Base-by-base conservation (phyloP, 495 filamentous ascomycete species). In the Penicillium lividum region DNA sequence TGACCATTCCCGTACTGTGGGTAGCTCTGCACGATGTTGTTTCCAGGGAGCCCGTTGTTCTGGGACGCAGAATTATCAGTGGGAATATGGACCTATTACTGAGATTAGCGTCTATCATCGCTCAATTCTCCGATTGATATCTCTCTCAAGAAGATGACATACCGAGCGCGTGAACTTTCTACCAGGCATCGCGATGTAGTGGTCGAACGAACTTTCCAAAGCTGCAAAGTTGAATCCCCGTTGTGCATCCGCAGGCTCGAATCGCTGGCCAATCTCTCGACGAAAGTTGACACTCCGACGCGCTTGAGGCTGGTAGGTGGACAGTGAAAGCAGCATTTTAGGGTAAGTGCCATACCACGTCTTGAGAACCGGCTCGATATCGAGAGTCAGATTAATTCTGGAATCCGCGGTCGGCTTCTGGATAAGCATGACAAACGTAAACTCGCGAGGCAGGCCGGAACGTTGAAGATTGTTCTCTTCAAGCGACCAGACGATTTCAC, bases 391-490 rank as follows among this genome's bases (percentile, higher is more conserved):
- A 1, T 51, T 51, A 3, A 77, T 44, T 0, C 57, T 58, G 48
- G 67, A 72, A n/a, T 73, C 60, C 7, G 68, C 64, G 3, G 58
- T 48, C 0, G 72, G 76, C 31, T 79, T 77, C 38, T 75, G 68
- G n/a, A 80, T 61, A 36, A 83, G 59, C 73, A 83, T 74, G 7
- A 79, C 77, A 61, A 83, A 82, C 16, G 80, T 81, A 54, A 83
- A 82, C 49, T 83, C 81, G 10, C 80, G 71, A n/a, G 81, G 81
- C 1, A 83, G 67, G 8, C 81, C 81, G 6, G 79, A 78, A 7
- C 70, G 68, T 58, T 83, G 80, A 11, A 82, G 64, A 31, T 56
- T 68, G 51, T 83, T 83, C 47, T 83, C 81, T 43, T 80, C 76
- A 1, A 83, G 67, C 0, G 80, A 79, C 81, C 80, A 83, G 11